phyloP scores from a whole-genome alignment of 1,139 yeast genomes.

The Magnusiomyces suaveolens region DNA sequence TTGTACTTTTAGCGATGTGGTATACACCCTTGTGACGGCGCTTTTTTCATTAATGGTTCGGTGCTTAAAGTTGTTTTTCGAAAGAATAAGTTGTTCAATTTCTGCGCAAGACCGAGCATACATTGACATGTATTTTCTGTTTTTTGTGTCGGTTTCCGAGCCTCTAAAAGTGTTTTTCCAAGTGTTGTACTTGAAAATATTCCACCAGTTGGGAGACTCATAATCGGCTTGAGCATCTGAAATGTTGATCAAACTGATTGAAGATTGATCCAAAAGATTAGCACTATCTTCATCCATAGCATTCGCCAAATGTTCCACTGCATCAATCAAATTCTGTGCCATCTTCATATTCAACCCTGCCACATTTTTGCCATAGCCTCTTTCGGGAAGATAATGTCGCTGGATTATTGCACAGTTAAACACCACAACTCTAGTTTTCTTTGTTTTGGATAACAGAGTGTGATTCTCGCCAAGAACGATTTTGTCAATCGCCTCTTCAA shows the following conservation, averaged over 20 bases:
- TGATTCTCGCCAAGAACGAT: not conserved
- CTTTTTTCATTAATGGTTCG: not conserved
- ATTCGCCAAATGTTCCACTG: slow-evolving; percentile 6
- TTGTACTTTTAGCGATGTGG: slow-evolving; percentile 12
- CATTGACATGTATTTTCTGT: slow-evolving; percentile 17
- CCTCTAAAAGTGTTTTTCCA: slow-evolving; percentile 11
- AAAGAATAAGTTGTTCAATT: slow-evolving; percentile 15
- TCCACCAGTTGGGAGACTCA: slow-evolving; percentile 19
- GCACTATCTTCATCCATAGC: not conserved
- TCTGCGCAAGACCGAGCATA: slow-evolving; percentile 22
- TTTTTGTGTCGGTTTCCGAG: not conserved
- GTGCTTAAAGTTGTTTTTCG: not conserved
- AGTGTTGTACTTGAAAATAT: slow-evolving; percentile 16
- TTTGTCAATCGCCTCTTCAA: slow-evolving; percentile 12
- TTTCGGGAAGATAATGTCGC: slow-evolving; percentile 5
- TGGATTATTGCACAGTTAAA: slow-evolving; percentile 19
- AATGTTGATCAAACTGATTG: slow-evolving; percentile 16
- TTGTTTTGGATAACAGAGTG: not conserved
- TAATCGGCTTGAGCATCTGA: slow-evolving; percentile 18
- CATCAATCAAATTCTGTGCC: slow-evolving; percentile 14
- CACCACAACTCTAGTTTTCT: slow-evolving; percentile 12
- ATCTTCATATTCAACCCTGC: slow-evolving; percentile 12
- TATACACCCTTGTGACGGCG: not conserved
- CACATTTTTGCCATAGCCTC: not conserved
- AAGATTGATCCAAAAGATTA: not conserved